Evolutionary conservation across 805 yeast genomes (phyloP), one percentile per base, ranked within the genome.

Genomic region (Hanseniaspora occidentalis): DNA sequence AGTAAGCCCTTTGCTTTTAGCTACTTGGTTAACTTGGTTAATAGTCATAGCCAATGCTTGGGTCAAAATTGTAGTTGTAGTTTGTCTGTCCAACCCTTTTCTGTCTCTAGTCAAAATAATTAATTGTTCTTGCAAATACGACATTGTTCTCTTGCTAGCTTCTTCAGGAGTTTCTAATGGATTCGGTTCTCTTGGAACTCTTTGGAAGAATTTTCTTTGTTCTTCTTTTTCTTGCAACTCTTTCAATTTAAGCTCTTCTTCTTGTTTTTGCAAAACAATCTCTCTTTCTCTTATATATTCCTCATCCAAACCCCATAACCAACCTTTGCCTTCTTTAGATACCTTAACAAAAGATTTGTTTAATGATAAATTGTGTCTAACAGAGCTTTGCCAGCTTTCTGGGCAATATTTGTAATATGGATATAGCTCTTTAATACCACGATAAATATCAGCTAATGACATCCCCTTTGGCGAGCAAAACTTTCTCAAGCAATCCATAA

Each of bases 311-410:
- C 89, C 89, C 94, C 95, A 89, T 23, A 84, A 63, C 94, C 95
- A 88, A 43, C 95, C 95, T 57, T 82, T 82, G n/a, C 94, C 92
- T 50, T 83, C 92, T 45, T 81, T 79, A 29, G 85, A 76, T 13
- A 82, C 79, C 53, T 82, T 82, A 40, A 75, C 69, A 64, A 89
- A 92, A 6, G 89, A 78, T 61, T 84, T 85, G 61, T 86, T 86
- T 48, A 85, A 67, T 18, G 89, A 80, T 31, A 92, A 66, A 51
- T 86, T 88, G 61, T 92, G 98, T 39, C 94, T 73, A 16, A 92
- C 94, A 0, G 94, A 77, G 53, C 84, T 80, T 62, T 92, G 98
- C 98, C 98, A 92, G 2, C 97, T 97, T 58, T 86, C 95, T 0
- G 94, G 89, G 52, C 96, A 88, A 60, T 84, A 89, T 51, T 79